Evolutionary conservation across 1,284 basidiomycete genomes (phyloP).

Genomic region (Takashimella tepidaria): DNA sequence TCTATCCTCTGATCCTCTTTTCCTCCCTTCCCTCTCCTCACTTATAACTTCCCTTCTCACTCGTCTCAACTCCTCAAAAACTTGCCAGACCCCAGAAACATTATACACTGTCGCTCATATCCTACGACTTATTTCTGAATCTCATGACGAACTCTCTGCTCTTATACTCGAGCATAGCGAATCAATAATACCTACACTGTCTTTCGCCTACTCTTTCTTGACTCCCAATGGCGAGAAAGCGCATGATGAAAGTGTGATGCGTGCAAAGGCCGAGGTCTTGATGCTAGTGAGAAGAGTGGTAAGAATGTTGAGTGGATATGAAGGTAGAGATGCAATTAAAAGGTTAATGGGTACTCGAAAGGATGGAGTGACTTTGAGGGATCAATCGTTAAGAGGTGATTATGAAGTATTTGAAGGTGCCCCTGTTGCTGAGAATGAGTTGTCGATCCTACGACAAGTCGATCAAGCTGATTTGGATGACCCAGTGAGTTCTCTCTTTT

Average conservation of each 20-base stretch:
- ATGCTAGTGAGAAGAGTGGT: conserved; percentile 22
- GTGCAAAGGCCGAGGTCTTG: conserved; percentile 23
- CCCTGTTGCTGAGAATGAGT: conserved; percentile 4
- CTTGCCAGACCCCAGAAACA: background rate
- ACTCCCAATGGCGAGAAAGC: no score
- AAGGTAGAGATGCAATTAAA: conserved; percentile 13
- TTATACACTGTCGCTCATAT: conserved; percentile 7
- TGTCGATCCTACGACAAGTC: conserved; percentile 7
- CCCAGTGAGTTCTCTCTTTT: conserved; percentile 3
- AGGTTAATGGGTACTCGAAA: conserved; percentile 13
- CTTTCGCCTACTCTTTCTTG: conserved; percentile 18
- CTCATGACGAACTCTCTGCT: background rate
- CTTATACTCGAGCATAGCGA: conserved; percentile 3
- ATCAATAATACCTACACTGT: conserved; percentile 21
- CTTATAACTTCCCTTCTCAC: background rate
- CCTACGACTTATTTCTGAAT: conserved; percentile 9
- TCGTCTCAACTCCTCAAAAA: background rate
- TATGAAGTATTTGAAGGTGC: conserved; percentile 14
- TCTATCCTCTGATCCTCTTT: background rate
- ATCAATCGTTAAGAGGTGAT: conserved; percentile 16
- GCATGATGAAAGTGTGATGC: conserved; percentile 5
- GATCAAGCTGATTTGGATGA: conserved; percentile 22
- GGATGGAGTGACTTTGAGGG: conserved; percentile 10
- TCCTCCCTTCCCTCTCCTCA: background rate
- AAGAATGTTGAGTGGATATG: conserved; percentile 7